Evolutionary conservation across 1,284 basidiomycete species (phyloP).

Genomic region (Tilletia walkeri): DNA sequence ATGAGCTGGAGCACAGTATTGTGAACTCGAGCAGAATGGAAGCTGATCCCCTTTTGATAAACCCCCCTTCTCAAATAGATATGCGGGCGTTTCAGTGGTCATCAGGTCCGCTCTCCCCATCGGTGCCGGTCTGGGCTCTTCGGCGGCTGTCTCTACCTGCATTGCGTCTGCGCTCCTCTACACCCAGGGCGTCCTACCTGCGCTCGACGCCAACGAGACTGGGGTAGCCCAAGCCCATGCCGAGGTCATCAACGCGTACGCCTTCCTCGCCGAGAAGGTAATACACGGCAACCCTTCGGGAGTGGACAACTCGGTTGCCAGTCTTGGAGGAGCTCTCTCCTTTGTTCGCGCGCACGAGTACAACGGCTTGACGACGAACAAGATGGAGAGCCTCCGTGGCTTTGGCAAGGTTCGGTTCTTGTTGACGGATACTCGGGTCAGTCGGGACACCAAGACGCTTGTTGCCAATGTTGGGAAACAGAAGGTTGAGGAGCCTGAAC

Average conservation of each 20-base stretch:
- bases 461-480: slow-evolving; percentile 81
- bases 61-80: slow-evolving; percentile 28
- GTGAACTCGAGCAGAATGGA: too few species aligned
- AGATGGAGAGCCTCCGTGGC: slow-evolving; percentile 82
- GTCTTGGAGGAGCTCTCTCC: slow-evolving; percentile 87
- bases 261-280: slow-evolving; percentile 93
- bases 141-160: slow-evolving; percentile 89
- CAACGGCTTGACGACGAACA: slow-evolving; percentile 62
- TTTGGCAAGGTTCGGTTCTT: slow-evolving; percentile 68
- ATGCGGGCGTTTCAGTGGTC: slow-evolving; percentile 62
- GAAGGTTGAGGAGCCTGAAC: slow-evolving; percentile 65
- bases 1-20: not conserved
- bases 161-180: slow-evolving; percentile 74
- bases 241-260: slow-evolving; percentile 83
- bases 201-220: not conserved
- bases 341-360: slow-evolving; percentile 77
- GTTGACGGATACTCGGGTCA: slow-evolving; percentile 86
- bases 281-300: slow-evolving; percentile 96
- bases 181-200: slow-evolving; percentile 60
- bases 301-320: slow-evolving; percentile 92
- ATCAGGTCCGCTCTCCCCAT: slow-evolving; percentile 93
- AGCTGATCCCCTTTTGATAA: too few species aligned
- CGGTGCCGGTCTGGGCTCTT: slow-evolving; percentile 95
- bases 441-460: slow-evolving; percentile 88
- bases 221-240: slow-evolving; percentile 58